Percentiles rank a stretch among this genome's conserved stretches.
Evolutionary conservation across 805 yeast species (phyloP).

Genomic region (Kockiozyma suomiensis): DNA sequence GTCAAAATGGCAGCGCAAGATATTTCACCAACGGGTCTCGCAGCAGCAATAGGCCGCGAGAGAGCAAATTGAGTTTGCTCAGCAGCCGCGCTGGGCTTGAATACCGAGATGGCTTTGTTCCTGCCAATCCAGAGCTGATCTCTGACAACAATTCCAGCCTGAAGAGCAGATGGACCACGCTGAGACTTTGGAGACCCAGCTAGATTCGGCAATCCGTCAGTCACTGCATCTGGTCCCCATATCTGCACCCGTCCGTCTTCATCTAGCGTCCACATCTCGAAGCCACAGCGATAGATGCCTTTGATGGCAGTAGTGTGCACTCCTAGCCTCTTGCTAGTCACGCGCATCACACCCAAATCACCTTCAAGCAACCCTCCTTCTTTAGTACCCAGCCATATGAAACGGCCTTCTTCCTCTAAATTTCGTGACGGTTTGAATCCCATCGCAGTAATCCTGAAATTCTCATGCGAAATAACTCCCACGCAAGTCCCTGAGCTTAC

Average conservation of each 20-base stretch:
- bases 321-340: constrained; percentile 35
- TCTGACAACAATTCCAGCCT: constrained; percentile 37
- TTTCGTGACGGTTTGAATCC: constrained; percentile 33
- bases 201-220: constrained; percentile 33
- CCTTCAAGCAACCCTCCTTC: constrained; percentile 43
- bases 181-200: constrained; percentile 38
- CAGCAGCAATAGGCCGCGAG: constrained; percentile 37
- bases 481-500: constrained; percentile 34
- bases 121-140: constrained; percentile 43
- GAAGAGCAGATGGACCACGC: constrained; percentile 37
- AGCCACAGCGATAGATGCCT: constrained; percentile 31
- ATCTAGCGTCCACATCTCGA: constrained; percentile 43
- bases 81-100: constrained; percentile 36
- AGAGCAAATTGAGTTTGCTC: constrained; percentile 35
- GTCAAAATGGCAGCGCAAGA: constrained; percentile 39
- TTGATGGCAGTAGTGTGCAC: constrained; percentile 32
- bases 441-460: constrained; percentile 37
- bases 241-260: constrained; percentile 45
- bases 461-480: constrained; percentile 37
- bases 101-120: constrained; percentile 41
- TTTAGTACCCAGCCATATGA: constrained; percentile 43
- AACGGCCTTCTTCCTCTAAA: constrained; percentile 30
- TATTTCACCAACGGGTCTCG: constrained; percentile 38
- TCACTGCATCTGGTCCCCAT: constrained; percentile 38
- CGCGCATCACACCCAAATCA: constrained; percentile 30